These are phyloP conservation scores for Penicillium sclerotigenum DNA, from an alignment of 2,329 filamentous ascomycete genomes.

Conservation along the genomic window DNA sequence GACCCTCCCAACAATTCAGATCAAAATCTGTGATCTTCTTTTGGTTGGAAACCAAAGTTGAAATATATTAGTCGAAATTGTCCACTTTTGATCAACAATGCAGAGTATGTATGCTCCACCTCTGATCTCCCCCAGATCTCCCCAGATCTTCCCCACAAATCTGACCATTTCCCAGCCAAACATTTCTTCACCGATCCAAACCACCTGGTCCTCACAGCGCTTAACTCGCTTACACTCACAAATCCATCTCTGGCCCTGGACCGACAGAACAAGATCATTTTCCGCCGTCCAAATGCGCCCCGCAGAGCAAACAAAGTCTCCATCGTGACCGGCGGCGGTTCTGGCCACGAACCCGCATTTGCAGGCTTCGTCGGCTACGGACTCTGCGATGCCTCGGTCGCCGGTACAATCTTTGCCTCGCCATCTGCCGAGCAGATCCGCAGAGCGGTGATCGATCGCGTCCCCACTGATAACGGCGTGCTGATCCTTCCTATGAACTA, in stretches of 20 bases:
- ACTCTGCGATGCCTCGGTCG: slow-evolving; percentile 75
- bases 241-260: slow-evolving; percentile 84
- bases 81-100: slow-evolving; percentile 28
- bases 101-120: slow-evolving; percentile 38
- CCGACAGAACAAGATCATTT: slow-evolving; percentile 75
- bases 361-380: slow-evolving; percentile 79
- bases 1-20: not conserved
- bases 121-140: not conserved
- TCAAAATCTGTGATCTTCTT: not conserved
- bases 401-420: slow-evolving; percentile 82
- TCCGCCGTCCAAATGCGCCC: slow-evolving; percentile 61
- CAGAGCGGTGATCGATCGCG: slow-evolving; percentile 67
- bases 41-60: not conserved
- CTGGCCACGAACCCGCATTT: slow-evolving; percentile 87
- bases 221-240: slow-evolving; percentile 72
- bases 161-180: slow-evolving; percentile 50
- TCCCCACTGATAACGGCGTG: slow-evolving; percentile 70
- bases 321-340: slow-evolving; percentile 82
- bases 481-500: slow-evolving; percentile 96
- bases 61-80: not conserved
- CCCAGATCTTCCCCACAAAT: slow-evolving; percentile 2
- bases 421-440: slow-evolving; percentile 80
- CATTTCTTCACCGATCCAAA: slow-evolving; percentile 87
- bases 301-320: slow-evolving; percentile 61
- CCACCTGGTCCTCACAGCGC: slow-evolving; percentile 71